Conservation (phyloP, 2,329 filamentous ascomycete genomes). For the Scolecobasidium constrictum region DNA sequence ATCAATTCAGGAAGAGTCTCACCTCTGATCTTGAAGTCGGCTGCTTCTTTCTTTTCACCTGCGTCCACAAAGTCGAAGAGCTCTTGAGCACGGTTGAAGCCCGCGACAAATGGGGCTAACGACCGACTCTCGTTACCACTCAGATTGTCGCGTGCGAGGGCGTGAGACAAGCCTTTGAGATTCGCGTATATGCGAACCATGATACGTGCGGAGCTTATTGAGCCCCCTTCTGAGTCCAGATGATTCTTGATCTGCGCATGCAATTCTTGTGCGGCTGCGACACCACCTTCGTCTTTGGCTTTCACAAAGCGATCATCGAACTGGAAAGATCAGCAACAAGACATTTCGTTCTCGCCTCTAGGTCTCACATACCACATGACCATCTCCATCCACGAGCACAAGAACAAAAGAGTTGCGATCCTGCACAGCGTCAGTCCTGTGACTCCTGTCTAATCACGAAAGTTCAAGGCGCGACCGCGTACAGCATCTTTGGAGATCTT, state of each 20-base stretch:
- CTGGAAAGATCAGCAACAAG: neutral
- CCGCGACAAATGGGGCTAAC: conserved; percentile 43
- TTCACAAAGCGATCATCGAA: neutral
- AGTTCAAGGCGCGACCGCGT: too few relatives aligned
- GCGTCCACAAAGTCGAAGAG: conserved; percentile 53
- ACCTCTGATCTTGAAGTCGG: conserved; percentile 50
- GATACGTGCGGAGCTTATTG: conserved; percentile 40
- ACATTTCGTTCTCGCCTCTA: neutral
- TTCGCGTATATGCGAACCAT: conserved; percentile 48
- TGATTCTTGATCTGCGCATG: conserved; percentile 39
- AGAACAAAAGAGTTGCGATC: conserved; percentile 48
- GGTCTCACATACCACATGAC: conserved; percentile 31
- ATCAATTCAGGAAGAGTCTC: neutral
- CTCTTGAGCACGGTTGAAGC: conserved; percentile 46
- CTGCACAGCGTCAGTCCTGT: conserved; percentile 18
- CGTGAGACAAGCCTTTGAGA: conserved; percentile 41
- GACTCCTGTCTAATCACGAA: conserved; percentile 16
- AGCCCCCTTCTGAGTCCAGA: conserved; percentile 31
- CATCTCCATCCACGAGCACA: conserved; percentile 52
- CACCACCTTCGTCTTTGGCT: conserved; percentile 33
- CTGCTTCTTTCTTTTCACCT: conserved; percentile 48
- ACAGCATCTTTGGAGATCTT: conserved; percentile 38
- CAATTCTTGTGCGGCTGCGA: conserved; percentile 42
- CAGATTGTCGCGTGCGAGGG: conserved; percentile 37
- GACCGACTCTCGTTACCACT: conserved; percentile 45